Evolutionary conservation across 441 rosid species (phyloP), one percentile per base, ranked within the genome.

Genomic region (Jatropha podagrica): DNA sequence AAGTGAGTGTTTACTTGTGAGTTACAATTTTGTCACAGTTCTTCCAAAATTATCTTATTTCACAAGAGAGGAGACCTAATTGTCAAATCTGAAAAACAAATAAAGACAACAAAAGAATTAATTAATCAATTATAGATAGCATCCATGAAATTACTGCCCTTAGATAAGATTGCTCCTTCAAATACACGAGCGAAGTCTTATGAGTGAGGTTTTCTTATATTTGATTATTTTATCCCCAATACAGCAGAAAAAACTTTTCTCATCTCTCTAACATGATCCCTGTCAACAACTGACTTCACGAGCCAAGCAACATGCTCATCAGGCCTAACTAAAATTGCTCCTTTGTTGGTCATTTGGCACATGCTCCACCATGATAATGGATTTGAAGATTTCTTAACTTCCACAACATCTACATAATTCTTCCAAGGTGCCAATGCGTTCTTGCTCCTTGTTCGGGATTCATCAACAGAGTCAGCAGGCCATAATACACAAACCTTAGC

Each of bases 221-320:
- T 69, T 66, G n/a, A 32, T 13, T 71, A 58, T 64, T 58, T 59
- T 8, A 20, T 5, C 42, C 90, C 85, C 74, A 96, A 81, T 17
- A 87, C 73, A 15, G 85, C 79, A 68, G 88, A 76, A 69, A 94
- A 89, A 73, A 81, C 88, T 83, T 56, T 82, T 76, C 75, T 82
- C 91, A 90, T 91, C 82, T 85, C 88, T 44, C 51, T 49, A 73
- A 78, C 58, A 14, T 81, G 89, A 67, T 90, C 90, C 27, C 78
- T 80, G 0, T 71, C 41, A 40, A 86, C 71, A 60, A 76, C 64
- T 12, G 91, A 87, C 80, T 85, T 87, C n/a, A 38, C 78, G 14
- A 92, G 82, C 99, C 98, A 94, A 38, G 88, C 98, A 58, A 92
- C 82, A 85, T 94, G 97, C 69, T 91, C 90, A 49, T 94, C 98